Conservation (phyloP, 495 filamentous ascomycete species). For the Tuber indicum region DNA sequence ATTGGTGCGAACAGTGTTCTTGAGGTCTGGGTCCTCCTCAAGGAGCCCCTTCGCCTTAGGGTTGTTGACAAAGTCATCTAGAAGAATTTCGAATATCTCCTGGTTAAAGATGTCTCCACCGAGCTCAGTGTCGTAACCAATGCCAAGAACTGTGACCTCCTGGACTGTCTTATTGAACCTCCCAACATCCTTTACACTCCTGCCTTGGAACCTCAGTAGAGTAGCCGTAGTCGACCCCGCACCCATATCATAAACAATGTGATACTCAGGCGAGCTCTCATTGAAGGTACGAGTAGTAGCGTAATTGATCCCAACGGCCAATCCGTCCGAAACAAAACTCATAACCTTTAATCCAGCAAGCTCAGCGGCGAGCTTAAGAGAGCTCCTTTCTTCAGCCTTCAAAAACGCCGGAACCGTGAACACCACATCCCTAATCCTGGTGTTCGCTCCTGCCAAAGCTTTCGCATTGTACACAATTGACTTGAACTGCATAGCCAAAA, state of each 20-base stretch:
- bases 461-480: constrained; percentile 83
- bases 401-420: constrained; percentile 91
- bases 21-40: constrained; percentile 48
- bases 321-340: constrained; percentile 76
- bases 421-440: constrained; percentile 67
- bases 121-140: constrained; percentile 80
- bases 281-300: constrained; percentile 86
- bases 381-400: constrained; percentile 78
- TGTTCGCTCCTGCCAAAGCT: constrained; percentile 70
- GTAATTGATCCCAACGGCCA: constrained; percentile 92
- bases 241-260: constrained; percentile 96
- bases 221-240: constrained; percentile 97
- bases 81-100: constrained; percentile 80
- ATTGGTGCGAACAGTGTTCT: constrained; percentile 58
- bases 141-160: constrained; percentile 78
- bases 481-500: constrained; percentile 93
- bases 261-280: constrained; percentile 81
- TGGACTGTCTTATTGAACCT: constrained; percentile 95
- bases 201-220: constrained; percentile 80
- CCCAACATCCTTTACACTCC: constrained; percentile 82
- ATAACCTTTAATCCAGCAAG: constrained; percentile 82
- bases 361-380: constrained; percentile 71
- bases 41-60: constrained; percentile 62
- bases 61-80: constrained; percentile 65
- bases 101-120: constrained; percentile 87